Conservation (phyloP, 2,329 filamentous ascomycete genomes). For the Penicillium hordei region DNA sequence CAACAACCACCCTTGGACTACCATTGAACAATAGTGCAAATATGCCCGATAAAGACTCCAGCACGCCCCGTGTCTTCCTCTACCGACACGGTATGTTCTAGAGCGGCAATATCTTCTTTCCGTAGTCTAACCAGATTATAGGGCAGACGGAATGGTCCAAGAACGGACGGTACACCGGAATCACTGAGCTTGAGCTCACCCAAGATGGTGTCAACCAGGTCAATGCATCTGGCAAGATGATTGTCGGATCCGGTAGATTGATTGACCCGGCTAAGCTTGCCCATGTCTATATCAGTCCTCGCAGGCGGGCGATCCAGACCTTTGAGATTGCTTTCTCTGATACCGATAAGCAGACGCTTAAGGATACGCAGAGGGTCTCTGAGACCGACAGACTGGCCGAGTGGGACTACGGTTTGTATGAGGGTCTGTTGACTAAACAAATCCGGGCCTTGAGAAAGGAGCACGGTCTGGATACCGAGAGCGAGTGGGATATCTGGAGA, state of each 20-base stretch:
- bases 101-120: background rate
- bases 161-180: constrained; percentile 49
- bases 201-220: constrained; percentile 48
- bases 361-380: constrained; percentile 39
- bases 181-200: constrained; percentile 47
- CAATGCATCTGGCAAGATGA: constrained; percentile 42
- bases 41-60: constrained; percentile 42
- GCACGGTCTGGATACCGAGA: constrained; percentile 51
- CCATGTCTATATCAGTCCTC: constrained; percentile 53
- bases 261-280: constrained; percentile 52
- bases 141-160: constrained; percentile 51
- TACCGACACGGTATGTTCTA: constrained; percentile 37
- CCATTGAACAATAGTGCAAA: constrained; percentile 13
- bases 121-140: constrained; percentile 5
- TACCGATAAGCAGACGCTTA: constrained; percentile 24
- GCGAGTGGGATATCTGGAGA: constrained; percentile 58
- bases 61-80: constrained; percentile 42
- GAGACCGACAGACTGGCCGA: constrained; percentile 56
- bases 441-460: constrained; percentile 50
- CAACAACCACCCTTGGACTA: background rate
- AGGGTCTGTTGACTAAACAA: constrained; percentile 55
- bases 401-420: constrained; percentile 65
- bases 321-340: constrained; percentile 48
- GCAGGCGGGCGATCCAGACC: constrained; percentile 50
- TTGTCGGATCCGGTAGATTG: constrained; percentile 53